Evolutionary conservation across 2,329 filamentous ascomycete species (phyloP), one percentile per base, ranked within the genome.

Genomic region (Monosporascus sp.): DNA sequence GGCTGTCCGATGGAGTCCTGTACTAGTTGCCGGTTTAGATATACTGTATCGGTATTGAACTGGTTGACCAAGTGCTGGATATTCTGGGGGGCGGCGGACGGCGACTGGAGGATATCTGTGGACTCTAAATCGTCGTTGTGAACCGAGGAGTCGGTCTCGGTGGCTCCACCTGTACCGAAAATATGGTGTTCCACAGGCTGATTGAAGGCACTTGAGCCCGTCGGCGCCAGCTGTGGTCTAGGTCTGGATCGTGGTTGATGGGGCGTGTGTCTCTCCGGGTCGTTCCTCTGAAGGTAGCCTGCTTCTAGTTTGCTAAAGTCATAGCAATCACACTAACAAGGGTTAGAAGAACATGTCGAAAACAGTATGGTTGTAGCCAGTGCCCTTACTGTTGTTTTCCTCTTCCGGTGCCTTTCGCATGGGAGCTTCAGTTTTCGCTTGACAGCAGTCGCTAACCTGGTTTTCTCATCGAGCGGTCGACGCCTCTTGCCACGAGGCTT

Each of bases 391-490:
- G 56, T 58, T 48, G 49, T 63, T 49, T 61, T 67, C 48, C 64
- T 65, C 5, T 38, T 43, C 31, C 60, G 61, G 45, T 67, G 65
- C 15, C 39, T 53, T 1, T 51, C 44, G 49, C 66, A 68, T 25
- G 61, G 56, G 20, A 67, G 58, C 49, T 60, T 63, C 3, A 67
- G 59, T 46, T 61, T 65, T 31, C 65, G 60, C 54, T 67, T 67
- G 43, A 68, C 55, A 18, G 63, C 63, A 2, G 64, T 65, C 37
- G 62, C 57, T 14, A 56, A 58, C 50, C 63, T 61, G 8, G 60
- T 64, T 45, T 60, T 52, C 11, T 54, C 37, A 27, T 60, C 52
- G 8, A 69, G 53, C 3, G 65, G 65, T 9, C 65, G 60, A 48
- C 37, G 59, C 41, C 66, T 63, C 47, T 57, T 65, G 24, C 65